Base-by-base conservation (phyloP, 129 eudicot genomes). In the Flaveria trinervia region DNA sequence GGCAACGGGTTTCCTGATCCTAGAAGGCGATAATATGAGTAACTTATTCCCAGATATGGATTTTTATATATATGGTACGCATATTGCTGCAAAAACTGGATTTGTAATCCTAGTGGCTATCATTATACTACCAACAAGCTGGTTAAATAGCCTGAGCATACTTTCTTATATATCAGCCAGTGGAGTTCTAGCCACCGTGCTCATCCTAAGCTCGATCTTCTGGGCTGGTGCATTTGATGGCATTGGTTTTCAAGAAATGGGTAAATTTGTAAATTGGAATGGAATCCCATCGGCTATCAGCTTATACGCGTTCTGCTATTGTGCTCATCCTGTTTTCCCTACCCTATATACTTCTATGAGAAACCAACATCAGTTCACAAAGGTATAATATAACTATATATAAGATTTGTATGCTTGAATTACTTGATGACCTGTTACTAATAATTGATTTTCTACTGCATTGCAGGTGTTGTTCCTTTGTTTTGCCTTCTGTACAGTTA, bases 241-340 rank as follows among this genome's bases (percentile, higher is more conserved):
- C 17, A 78, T 93, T 60, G 93, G 93, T 56, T 93, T 93, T 69
- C 84, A 90, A 0, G 74, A 83, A 72, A 85, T 65, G 80, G 97
- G 97, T 1, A 72, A 65, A 2, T 18, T 84, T 43, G 33, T 85
- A 39, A 85, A 87, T 45, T 86, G 82, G 86, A 81, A 60, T 4
- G 92, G 96, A 41, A 77, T 93, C 39, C 93, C 96, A 0, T 85
- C 88, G 14, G 91, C 96, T 70, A 77, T 85, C 46, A 93, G 98
- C 90, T 81, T 93, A 49, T 93, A 90, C 52, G 87, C 97, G 3
- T 90, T 93, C 70, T 93, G 98, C 74, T 93, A 88, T 25, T 88
- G 98, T 68, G 97, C 96, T 62, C 98, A 93, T 82, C 98, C 98
- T 0, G 90, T 93, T 82, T 93, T 93, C 51, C 98, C 98, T 17